Conservation (phyloP, 73 alveolate species). For the Paramecium pentaurelia region DNA sequence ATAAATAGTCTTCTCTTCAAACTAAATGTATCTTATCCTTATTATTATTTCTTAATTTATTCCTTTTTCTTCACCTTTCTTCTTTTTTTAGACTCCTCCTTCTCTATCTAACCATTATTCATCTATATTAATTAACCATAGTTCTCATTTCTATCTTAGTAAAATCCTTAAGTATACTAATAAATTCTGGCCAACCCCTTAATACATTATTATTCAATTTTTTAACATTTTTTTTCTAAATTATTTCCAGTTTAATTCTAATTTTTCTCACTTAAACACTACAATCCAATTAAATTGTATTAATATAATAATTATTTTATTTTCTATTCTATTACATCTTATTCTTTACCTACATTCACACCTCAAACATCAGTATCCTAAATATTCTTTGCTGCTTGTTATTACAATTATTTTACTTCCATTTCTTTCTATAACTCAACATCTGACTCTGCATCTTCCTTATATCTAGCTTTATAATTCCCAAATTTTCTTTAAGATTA, state of each 20-base stretch:
- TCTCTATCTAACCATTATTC: background rate
- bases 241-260: background rate
- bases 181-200: slow-evolving; percentile 26
- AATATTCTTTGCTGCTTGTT: background rate
- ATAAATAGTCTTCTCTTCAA: background rate
- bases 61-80: background rate
- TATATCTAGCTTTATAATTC: background rate
- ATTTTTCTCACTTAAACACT: background rate
- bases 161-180: background rate
- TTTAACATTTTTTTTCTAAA: background rate
- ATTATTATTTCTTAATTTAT: background rate
- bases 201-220: background rate
- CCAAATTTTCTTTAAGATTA: slow-evolving; percentile 3
- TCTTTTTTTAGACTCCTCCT: background rate
- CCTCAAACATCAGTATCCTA: background rate
- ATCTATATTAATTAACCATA: background rate
- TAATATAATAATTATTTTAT: background rate
- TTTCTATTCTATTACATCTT: background rate
- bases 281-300: background rate
- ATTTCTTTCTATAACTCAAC: slow-evolving; percentile 21
- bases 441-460: slow-evolving; percentile 21
- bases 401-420: slow-evolving; percentile 9
- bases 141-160: background rate
- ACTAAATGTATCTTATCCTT: background rate
- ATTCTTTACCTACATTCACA: background rate